Evolutionary conservation across 2,329 filamentous ascomycete species (phyloP), one percentile per base, ranked within the genome.

Genomic region (Calonectria crousiana): DNA sequence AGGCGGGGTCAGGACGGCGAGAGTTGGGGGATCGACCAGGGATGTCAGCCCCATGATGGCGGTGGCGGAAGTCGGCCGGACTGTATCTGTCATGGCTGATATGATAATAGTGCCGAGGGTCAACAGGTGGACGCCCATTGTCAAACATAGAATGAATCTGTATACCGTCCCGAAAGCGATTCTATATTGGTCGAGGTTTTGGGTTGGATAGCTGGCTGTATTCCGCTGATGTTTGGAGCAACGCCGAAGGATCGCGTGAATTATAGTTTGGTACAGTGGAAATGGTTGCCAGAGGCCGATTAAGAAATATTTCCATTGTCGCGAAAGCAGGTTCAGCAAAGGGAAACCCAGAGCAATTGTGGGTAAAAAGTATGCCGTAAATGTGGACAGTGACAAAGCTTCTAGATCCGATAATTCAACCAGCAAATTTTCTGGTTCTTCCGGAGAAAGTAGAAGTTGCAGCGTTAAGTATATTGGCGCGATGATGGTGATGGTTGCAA

Each of bases 211-310:
- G 56, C 14, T 8, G 2, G 23, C 26, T 36, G n/a, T 60, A 6
- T 11, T 16, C 14, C n/a, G 36, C 34, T 26, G 36, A 16, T 60
- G 20, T 0, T 23, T 13, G 3, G 20, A 47, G n/a, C 20, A 67
- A 1, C 72, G 4, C 1, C 53, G 66, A 0, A 53, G 66, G 1
- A 75, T 1, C 0, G n/a, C 10, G 11, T 76, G 77, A 0, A 75
- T 34, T 1, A 58, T 49, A 0, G 70, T 41, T 30, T 78, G 77
- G 16, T 79, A 79, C 0, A 78, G 13, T 0, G 77, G 77, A 10
- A 78, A 78, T 0, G 77, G 77, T 10, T 78, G 77, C 77, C 77
- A 78, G 2, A 78, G 68, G 20, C 71, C 76, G 2, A 79, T 73
- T 0, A 38, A 65, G 14, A 79, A 41, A 2, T 74, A 71, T 2